Conservation (phyloP, 331 rosid genomes). For the Acacia pycnantha region DNA sequence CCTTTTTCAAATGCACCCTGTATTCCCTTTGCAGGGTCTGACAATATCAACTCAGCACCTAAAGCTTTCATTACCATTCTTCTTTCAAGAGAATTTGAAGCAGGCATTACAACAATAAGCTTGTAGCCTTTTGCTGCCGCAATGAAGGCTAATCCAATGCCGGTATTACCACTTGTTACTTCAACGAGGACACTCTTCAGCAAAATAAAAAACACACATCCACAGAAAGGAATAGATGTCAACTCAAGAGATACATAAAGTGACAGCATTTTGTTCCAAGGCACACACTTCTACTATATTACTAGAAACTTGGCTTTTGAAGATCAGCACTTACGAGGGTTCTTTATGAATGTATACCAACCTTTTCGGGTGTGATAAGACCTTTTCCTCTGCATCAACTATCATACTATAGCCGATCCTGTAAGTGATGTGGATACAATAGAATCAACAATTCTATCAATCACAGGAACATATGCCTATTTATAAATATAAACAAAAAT, state of each 20-base stretch:
- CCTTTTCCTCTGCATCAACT: conserved; percentile 66
- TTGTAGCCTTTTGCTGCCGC: conserved; percentile 71
- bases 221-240: conserved; percentile 27
- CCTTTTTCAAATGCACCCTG: conserved; percentile 67
- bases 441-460: neutral
- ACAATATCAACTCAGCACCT: conserved; percentile 66
- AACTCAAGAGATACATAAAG: conserved; percentile 27
- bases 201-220: conserved; percentile 21
- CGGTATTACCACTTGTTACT: conserved; percentile 70
- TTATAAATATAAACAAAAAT: neutral
- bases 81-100: conserved; percentile 69
- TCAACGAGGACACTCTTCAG: conserved; percentile 58
- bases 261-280: conserved; percentile 1
- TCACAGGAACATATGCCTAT: neutral
- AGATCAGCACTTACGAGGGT: neutral
- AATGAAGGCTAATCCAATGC: conserved; percentile 68
- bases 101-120: conserved; percentile 70
- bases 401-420: conserved; percentile 74
- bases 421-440: conserved; percentile 20
- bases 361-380: conserved; percentile 63
- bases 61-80: conserved; percentile 62
- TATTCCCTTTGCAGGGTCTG: conserved; percentile 69
- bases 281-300: neutral
- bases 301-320: conserved; percentile 1
- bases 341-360: conserved; percentile 25